Evolutionary conservation across 768 basidiomycete genomes (phyloP), one percentile per base, ranked within the genome.

Genomic region (Amanita pallidorosea): DNA sequence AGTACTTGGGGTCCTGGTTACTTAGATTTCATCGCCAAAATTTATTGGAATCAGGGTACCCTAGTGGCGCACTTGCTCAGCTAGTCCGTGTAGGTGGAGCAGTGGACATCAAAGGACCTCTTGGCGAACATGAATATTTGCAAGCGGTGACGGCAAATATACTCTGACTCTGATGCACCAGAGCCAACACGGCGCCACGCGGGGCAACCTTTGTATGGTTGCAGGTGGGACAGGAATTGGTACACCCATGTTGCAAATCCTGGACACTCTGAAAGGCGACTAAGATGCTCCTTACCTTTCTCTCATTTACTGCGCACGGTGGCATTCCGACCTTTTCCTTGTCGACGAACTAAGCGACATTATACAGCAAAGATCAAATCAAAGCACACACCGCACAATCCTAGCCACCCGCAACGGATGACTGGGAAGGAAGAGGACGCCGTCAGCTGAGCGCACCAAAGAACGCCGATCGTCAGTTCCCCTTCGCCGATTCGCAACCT

Each of bases 281-380:
- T 63, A 69, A 40, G 95, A 99, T 75, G 71, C 61, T 54, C 96
- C 95, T n/a, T n/a, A n/a, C n/a, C n/a, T n/a, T n/a, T n/a, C n/a
- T n/a, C n/a, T n/a, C n/a, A n/a, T n/a, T 34, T 79, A 98, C 68
- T 43, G 42, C 13, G 42, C 42, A 11, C 42, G 42, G 4, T 43
- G 6, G 5, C 5, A 29, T 27, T 23, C 23, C 7, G 41, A 27
- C 41, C 41, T 23, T 23, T 2, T 23, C 22, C 42, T 43, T 11
- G 12, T 43, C 12, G 7, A 43, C 7, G 42, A 43, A 43, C 25
- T 43, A 22, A 15, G n/a, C 13, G 12, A 43, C 4, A 7, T 43
- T 7, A 43, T 13, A n/a, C 42, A 15, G 5, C 22, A 11, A 1
- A 13, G 25, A 29, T 7, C 42, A 25, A 15, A 22, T 43, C 2